Base-by-base conservation (phyloP, 2,329 filamentous ascomycete species). In the Calonectria fujianensis region DNA sequence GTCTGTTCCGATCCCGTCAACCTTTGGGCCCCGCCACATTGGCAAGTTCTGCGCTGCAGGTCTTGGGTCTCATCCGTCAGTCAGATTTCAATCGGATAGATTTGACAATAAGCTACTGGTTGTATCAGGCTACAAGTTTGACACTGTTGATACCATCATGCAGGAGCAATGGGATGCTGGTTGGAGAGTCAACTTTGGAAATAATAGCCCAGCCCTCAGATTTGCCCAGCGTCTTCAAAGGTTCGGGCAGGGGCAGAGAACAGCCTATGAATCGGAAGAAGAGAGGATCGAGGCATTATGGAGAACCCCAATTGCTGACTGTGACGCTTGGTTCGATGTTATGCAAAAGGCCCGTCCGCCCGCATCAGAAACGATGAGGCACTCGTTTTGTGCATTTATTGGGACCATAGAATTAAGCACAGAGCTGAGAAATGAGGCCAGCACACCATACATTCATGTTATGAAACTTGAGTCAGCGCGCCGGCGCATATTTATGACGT, bases 241-340 rank as follows among this genome's bases (percentile, higher is more conserved):
- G 16, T 54, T 54, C 8, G 51, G 51, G 1, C 13, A 54, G 29
- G 27, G 51, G 20, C 51, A 20, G 16, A 18, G 32, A 18, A 54
- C 51, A 31, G 14, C 27, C 13, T 54, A 54, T 31, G 4, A 2
- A 4, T 54, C 51, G 3, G 51, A 54, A 20, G 51, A 54, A 20
- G 29, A 31, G 27, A 54, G 27, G 9, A 31, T 31, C 18, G 51
- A 54, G 18, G 51, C 51, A 3, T 11, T 31, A 18, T 54, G 51
- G 51, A 54, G 51, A 20, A 54, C 51, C 11, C 51, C 51, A 7
- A 54, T 54, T 9, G 51, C 51, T 31, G 51, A 54, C 16, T 54
- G 51, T 4, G 51, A 54, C 8, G 51, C 51, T 20, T 31, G 27
- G 51, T 54, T 54, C 16, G 29, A 20, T 31, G 51, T 54, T 20